These are phyloP conservation scores for Fusarium nanum DNA, from an alignment of 2,329 filamentous ascomycete genomes.

Conservation along the genomic window DNA sequence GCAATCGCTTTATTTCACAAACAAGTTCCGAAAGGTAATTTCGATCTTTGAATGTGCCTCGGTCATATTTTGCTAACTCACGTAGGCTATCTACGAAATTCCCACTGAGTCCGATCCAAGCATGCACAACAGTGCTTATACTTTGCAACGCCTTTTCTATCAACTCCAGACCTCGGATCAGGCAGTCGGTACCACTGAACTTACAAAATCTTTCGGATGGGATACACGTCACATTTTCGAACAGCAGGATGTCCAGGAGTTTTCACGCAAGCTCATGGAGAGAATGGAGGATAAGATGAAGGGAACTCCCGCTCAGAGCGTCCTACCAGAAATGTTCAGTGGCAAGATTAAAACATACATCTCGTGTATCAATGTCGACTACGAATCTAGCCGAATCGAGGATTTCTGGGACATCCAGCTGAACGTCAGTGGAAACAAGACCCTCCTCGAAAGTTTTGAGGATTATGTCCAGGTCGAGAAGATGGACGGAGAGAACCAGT, in stretches of 20 bases:
- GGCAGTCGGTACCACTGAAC: slow-evolving; percentile 89
- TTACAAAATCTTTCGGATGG: slow-evolving; percentile 98
- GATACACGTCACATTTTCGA: slow-evolving; percentile 98
- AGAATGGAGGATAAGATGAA: slow-evolving; percentile 98
- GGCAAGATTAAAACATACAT: slow-evolving; percentile 99
- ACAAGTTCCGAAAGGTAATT: slow-evolving; percentile 88
- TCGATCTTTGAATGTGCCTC: background rate
- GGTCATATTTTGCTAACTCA: slow-evolving; percentile 25
- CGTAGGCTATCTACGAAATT: slow-evolving; percentile 93
- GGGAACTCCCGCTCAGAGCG: slow-evolving; percentile 89
- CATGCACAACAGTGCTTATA: slow-evolving; percentile 89
- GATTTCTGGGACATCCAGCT: slow-evolving; percentile 99
- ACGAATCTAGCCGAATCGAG: slow-evolving; percentile 93
- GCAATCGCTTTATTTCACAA: slow-evolving; percentile 87
- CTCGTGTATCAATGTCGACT: slow-evolving; percentile 97
- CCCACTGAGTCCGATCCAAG: slow-evolving; percentile 88
- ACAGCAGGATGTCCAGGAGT: slow-evolving; percentile 97
- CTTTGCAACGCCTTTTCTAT: slow-evolving; percentile 93
- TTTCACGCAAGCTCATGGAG: slow-evolving; percentile 97
- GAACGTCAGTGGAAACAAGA: slow-evolving; percentile 94
- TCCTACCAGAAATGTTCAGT: slow-evolving; percentile 89
- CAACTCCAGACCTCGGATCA: slow-evolving; percentile 86
- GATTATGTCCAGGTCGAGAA: slow-evolving; percentile 98
- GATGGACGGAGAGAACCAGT: slow-evolving; percentile 98
- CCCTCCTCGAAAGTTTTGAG: slow-evolving; percentile 91